Conservation (phyloP, 495 filamentous ascomycete species). For the Penicillium atrosanguineum region DNA sequence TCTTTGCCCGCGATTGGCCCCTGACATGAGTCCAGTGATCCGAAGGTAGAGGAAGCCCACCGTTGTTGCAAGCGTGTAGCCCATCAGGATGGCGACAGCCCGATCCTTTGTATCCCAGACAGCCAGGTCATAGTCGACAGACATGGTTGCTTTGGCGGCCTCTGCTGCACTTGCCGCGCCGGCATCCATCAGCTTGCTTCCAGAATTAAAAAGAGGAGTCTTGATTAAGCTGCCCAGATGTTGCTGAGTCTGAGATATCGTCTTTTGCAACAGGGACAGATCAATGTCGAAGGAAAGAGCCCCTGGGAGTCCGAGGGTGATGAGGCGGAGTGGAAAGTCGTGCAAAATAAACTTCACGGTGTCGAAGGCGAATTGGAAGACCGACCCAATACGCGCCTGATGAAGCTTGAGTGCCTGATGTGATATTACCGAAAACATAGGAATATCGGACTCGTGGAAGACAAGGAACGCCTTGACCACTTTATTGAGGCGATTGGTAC, state of each 20-base stretch:
- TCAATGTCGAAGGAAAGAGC: conserved; percentile 20
- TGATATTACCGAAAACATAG: conserved; percentile 59
- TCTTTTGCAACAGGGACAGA: conserved; percentile 10
- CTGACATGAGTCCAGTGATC: conserved; percentile 62
- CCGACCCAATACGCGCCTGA: conserved; percentile 36
- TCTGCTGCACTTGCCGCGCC: conserved; percentile 18
- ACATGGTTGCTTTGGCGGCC: conserved; percentile 15
- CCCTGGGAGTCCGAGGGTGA: conserved; percentile 24
- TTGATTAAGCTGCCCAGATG: conserved; percentile 22
- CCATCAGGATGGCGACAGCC: conserved; percentile 73
- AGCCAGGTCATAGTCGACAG: conserved; percentile 60
- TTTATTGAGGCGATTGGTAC: conserved; percentile 41
- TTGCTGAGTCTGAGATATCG: conserved; percentile 13
- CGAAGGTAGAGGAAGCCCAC: conserved; percentile 76
- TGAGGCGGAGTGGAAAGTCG: conserved; percentile 38
- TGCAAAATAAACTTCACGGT: conserved; percentile 34
- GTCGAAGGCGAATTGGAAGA: conserved; percentile 20
- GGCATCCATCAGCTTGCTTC: conserved; percentile 27
- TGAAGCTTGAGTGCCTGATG: conserved; percentile 55
- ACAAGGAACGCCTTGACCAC: conserved; percentile 43
- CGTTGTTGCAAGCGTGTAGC: conserved; percentile 72
- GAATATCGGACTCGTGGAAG: conserved; percentile 55
- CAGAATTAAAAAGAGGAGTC: conserved; percentile 19
- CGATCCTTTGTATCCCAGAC: conserved; percentile 78
- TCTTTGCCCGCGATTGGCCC: conserved; percentile 61